A percentile compares a stretch with the other conserved stretches of the same genome.
Conservation (phyloP, 2,329 filamentous ascomycete species). For the Pestalotiopsis sp. region DNA sequence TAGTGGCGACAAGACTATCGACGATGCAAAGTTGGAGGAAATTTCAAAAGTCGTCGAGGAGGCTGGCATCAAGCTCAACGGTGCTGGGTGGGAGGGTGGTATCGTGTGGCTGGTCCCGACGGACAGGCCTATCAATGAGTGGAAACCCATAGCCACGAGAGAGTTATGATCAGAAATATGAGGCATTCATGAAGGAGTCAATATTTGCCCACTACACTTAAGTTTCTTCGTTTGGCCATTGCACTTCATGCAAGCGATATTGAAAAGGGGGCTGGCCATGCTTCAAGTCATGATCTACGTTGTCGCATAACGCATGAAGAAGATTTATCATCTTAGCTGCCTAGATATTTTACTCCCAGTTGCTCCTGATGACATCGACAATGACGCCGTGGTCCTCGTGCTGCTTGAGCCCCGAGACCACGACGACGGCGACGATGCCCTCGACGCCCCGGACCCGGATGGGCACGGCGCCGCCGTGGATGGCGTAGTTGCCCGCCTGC, state of each 20-base stretch:
- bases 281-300: background rate
- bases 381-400: constrained; percentile 78
- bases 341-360: constrained; percentile 38
- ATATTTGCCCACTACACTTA: too few species aligned
- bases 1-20: constrained; percentile 28
- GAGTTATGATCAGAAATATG: background rate
- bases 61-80: constrained; percentile 21
- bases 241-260: background rate
- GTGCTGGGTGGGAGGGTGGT: constrained; percentile 30
- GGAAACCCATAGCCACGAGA: constrained; percentile 33
- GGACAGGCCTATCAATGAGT: constrained; percentile 28
- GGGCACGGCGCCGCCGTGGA: constrained; percentile 78
- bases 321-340: background rate
- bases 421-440: constrained; percentile 73
- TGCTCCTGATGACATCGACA: constrained; percentile 65
- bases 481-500: constrained; percentile 66
- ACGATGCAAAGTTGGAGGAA: constrained; percentile 23
- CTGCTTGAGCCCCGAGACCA: constrained; percentile 77
- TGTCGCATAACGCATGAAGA: background rate
- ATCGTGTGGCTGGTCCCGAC: constrained; percentile 34
- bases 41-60: constrained; percentile 24
- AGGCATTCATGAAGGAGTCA: background rate
- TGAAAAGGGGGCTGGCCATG: background rate
- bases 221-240: too few species aligned
- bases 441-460: constrained; percentile 74